Evolutionary conservation across 2,329 filamentous ascomycete species (phyloP).

Genomic region (Pseudocercospora cruenta): DNA sequence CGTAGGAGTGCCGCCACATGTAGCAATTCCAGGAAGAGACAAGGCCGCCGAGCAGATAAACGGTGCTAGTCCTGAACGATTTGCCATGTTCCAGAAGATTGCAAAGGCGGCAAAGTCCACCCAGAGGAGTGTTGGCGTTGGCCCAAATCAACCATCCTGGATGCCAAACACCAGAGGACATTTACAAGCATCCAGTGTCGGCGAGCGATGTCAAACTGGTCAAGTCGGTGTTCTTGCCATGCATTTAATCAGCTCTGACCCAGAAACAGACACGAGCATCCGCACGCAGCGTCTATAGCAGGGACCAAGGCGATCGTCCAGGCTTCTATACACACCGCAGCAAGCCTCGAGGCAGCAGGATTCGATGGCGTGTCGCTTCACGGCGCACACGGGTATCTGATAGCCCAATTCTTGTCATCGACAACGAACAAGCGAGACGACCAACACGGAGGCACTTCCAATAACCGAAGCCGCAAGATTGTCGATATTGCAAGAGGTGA

Average conservation of each 20-base stretch:
- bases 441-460: conserved; percentile 49
- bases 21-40: background rate
- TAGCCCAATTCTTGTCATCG: conserved; percentile 50
- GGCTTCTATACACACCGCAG: background rate
- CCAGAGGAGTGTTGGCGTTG: conserved; percentile 7
- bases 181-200: background rate
- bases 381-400: conserved; percentile 49
- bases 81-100: background rate
- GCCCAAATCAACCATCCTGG: conserved; percentile 18
- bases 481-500: conserved; percentile 41
- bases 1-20: background rate
- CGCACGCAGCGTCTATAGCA: background rate
- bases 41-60: background rate
- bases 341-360: background rate
- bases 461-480: conserved; percentile 48
- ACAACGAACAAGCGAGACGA: conserved; percentile 50
- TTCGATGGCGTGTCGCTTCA: conserved; percentile 50
- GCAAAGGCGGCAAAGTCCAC: background rate
- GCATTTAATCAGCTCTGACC: background rate
- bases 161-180: conserved; percentile 1
- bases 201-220: background rate
- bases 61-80: background rate
- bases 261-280: background rate
- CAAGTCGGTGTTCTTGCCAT: background rate
- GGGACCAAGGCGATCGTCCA: background rate